Conservation (phyloP, 1,284 basidiomycete genomes). For the Puccinia novopanici region DNA sequence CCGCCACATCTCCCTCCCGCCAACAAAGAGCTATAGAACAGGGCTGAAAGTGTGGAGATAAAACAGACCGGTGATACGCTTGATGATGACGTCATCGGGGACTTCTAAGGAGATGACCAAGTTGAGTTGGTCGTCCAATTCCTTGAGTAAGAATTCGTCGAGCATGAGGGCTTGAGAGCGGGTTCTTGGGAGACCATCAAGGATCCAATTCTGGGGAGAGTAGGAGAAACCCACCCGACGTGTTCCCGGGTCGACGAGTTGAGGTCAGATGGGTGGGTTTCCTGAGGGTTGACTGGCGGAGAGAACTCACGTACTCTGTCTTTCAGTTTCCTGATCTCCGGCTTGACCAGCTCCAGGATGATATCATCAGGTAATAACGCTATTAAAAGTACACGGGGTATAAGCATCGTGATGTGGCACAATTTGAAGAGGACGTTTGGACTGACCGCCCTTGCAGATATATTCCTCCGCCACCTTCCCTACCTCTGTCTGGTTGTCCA, state of each 20-base stretch:
- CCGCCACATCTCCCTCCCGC: background rate
- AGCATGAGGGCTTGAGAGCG: constrained; percentile 82
- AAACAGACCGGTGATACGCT: constrained; percentile 71
- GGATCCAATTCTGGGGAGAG: constrained; percentile 73
- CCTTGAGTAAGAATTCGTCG: constrained; percentile 63
- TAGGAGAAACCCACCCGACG: background rate
- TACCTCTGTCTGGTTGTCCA: constrained; percentile 71
- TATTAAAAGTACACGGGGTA: constrained; percentile 39
- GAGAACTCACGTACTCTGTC: constrained; percentile 60
- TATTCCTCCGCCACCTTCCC: constrained; percentile 73
- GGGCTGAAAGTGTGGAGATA: background rate
- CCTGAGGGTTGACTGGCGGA: constrained; percentile 45
- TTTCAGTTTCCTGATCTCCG: constrained; percentile 70
- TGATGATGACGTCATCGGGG: constrained; percentile 82
- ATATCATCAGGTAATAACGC: constrained; percentile 74
- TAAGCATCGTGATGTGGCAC: background rate
- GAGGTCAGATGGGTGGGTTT: background rate
- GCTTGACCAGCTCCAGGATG: constrained; percentile 73
- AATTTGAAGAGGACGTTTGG: no score
- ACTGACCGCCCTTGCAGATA: constrained; percentile 68
- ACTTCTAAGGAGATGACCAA: constrained; percentile 90
- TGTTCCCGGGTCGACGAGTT: background rate
- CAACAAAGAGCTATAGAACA: background rate
- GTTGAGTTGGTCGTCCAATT: constrained; percentile 65
- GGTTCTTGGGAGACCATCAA: constrained; percentile 96